Percentiles rank a stretch among this genome's conserved stretches.
These are phyloP conservation scores for Cucurbita maxima DNA, from an alignment of 306 rosid genomes.

Conservation along the genomic window DNA sequence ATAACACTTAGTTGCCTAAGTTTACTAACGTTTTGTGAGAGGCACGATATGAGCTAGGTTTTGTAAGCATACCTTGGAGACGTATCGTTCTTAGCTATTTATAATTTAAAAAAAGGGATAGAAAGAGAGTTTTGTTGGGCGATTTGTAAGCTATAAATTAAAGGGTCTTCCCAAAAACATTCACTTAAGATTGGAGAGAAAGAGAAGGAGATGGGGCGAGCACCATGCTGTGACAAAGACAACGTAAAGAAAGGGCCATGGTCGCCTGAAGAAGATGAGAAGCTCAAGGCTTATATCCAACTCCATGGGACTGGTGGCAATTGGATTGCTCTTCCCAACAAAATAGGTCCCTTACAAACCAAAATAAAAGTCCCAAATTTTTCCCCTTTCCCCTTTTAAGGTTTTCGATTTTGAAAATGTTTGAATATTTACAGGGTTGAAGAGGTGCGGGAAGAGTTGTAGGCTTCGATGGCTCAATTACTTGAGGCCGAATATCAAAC, in stretches of 20 bases:
- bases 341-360: slow-evolving; percentile 35
- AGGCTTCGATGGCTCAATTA: slow-evolving; percentile 84
- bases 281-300: slow-evolving; percentile 66
- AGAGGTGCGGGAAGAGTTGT: slow-evolving; percentile 96
- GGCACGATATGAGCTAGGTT: too few species aligned
- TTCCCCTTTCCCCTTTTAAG: background rate
- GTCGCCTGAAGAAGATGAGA: slow-evolving; percentile 85
- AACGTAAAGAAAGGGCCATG: slow-evolving; percentile 94
- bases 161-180: too few species aligned
- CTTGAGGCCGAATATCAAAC: slow-evolving; percentile 86
- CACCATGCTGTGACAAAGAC: slow-evolving; percentile 88
- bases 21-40: too few species aligned
- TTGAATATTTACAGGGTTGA: slow-evolving; percentile 37
- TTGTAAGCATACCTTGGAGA: too few species aligned
- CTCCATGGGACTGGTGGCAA: slow-evolving; percentile 66
- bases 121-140: too few species aligned
- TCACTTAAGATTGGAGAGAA: background rate
- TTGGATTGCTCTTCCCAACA: slow-evolving; percentile 98
- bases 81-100: too few species aligned
- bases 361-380: background rate
- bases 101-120: too few species aligned
- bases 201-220: slow-evolving; percentile 66
- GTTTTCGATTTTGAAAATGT: background rate
- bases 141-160: too few species aligned
- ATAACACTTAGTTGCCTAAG: too few species aligned